A percentile compares a stretch with the other conserved stretches of the same genome.
phyloP scores from a whole-genome alignment of 179 eudicot genomes.

The Corrigiola litoralis region DNA sequence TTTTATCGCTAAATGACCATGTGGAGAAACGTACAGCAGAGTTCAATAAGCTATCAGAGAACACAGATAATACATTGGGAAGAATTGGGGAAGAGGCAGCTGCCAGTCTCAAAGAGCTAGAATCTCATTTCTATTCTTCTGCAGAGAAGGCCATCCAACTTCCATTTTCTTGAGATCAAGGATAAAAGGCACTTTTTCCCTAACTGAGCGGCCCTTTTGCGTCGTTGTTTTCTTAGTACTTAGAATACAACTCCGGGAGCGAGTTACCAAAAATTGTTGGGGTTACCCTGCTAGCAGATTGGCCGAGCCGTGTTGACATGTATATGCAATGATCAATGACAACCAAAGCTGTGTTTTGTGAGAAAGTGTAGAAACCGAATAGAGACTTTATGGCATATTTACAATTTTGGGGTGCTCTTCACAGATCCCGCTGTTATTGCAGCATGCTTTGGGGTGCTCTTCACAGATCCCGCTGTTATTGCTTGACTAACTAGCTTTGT shows the following conservation, averaged over 20 bases:
- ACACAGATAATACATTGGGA: slow-evolving; percentile 50
- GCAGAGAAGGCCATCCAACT: slow-evolving; percentile 35
- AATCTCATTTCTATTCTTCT: slow-evolving; percentile 78
- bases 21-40: slow-evolving; percentile 67
- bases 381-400: not conserved
- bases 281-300: not conserved
- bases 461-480: too few relatives aligned
- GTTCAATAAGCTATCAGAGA: slow-evolving; percentile 56
- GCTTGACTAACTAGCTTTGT: too few relatives aligned
- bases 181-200: not conserved
- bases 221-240: too few relatives aligned
- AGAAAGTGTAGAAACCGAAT: not conserved
- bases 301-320: not conserved
- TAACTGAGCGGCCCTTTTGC: not conserved
- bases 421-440: too few relatives aligned
- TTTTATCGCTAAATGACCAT: slow-evolving; percentile 84
- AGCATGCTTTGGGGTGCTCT: too few relatives aligned
- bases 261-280: not conserved
- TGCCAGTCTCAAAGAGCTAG: slow-evolving; percentile 81
- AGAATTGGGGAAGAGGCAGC: slow-evolving; percentile 88
- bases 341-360: not conserved
- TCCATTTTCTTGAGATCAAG: slow-evolving; percentile 5
- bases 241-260: not conserved
- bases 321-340: not conserved
- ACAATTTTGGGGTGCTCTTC: too few relatives aligned